Evolutionary conservation across 805 yeast genomes (phyloP), one percentile per base, ranked within the genome.

Genomic region (Cyberlindnera nakhonratchasimensis): DNA sequence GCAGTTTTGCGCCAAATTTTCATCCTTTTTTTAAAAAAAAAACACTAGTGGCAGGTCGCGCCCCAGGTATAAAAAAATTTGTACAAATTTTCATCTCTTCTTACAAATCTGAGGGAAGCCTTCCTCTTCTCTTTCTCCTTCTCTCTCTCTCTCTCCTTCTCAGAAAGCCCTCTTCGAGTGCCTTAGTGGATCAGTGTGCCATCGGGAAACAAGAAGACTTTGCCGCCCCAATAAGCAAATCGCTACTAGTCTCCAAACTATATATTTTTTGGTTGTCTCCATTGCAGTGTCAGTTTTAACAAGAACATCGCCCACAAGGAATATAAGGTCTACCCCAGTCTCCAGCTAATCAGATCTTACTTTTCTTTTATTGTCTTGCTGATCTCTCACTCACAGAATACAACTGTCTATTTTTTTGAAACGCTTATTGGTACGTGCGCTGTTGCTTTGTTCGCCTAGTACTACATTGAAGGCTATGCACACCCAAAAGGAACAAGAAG

Each of bases 61-160:
- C 31, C 16, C 33, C 28, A 7, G 26, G 34, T 35, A 35, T 28
- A 35, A 42, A 34, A 35, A 29, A 39, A 41, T 44, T 30, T 35
- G 42, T 40, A 43, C 44, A 48, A 38, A 42, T 39, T 35, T 36
- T 21, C 42, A 29, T 22, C 45, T 30, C 34, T 21, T 30, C 31
- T 34, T 37, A 37, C 36, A 33, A 26, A 14, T 14, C 21, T 4
- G 20, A n/a, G 4, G 20, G 23, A 13, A 18, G 18, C 45, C 43
- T 37, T 46, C 50, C 42, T 42, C 55, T 51, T 49, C 47, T 28
- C 54, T 57, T 43, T 42, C 42, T 46, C 51, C 49, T 47, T 42
- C 58, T 42, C 44, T 40, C 24, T 44, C 46, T 51, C 48, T 48
- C 64, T 48, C 69, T 68, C 67, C 49, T 49, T 54, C 55, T 55